Percentiles rank a stretch among this genome's conserved stretches.
Evolutionary conservation across 805 yeast genomes (phyloP).

Genomic region (Candida glaebosa): DNA sequence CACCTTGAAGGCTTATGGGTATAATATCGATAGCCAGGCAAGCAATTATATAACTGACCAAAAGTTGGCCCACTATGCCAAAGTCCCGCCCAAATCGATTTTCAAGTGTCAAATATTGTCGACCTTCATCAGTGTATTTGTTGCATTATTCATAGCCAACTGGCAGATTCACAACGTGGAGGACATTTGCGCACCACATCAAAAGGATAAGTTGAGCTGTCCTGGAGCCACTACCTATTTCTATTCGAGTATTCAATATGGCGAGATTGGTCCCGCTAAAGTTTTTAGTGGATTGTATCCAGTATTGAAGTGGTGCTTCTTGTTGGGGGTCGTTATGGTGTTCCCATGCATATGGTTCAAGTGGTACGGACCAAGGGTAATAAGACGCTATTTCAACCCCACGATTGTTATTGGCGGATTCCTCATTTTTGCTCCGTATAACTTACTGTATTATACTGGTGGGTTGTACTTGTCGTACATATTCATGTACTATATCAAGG

Average conservation of each 20-base stretch:
- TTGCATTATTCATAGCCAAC: conserved; percentile 34
- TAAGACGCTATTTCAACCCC: conserved; percentile 48
- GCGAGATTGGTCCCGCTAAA: conserved; percentile 57
- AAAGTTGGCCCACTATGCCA: conserved; percentile 52
- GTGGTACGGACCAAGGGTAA: conserved; percentile 27
- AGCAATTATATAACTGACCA: conserved; percentile 49
- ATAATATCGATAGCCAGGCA: conserved; percentile 63
- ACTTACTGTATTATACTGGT: conserved; percentile 51
- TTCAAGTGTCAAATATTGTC: conserved; percentile 46
- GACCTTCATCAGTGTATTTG: conserved; percentile 30
- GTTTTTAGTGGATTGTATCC: conserved; percentile 56
- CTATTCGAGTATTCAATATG: conserved; percentile 52
- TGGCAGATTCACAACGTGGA: conserved; percentile 38
- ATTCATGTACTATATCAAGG: conserved; percentile 54
- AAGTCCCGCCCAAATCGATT: conserved; percentile 58
- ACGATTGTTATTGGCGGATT: conserved; percentile 51
- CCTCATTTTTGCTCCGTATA: conserved; percentile 48
- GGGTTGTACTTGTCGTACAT: conserved; percentile 55
- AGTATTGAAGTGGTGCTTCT: conserved; percentile 54
- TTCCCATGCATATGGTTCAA: conserved; percentile 37
- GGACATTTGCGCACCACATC: conserved; percentile 33
- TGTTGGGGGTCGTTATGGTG: conserved; percentile 46
- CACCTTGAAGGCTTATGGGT: conserved; percentile 41
- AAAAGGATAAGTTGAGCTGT: conserved; percentile 34
- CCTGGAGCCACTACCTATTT: conserved; percentile 49